Evolutionary conservation across 768 basidiomycete genomes (phyloP).

Genomic region (Pisolithus tinctorius): DNA sequence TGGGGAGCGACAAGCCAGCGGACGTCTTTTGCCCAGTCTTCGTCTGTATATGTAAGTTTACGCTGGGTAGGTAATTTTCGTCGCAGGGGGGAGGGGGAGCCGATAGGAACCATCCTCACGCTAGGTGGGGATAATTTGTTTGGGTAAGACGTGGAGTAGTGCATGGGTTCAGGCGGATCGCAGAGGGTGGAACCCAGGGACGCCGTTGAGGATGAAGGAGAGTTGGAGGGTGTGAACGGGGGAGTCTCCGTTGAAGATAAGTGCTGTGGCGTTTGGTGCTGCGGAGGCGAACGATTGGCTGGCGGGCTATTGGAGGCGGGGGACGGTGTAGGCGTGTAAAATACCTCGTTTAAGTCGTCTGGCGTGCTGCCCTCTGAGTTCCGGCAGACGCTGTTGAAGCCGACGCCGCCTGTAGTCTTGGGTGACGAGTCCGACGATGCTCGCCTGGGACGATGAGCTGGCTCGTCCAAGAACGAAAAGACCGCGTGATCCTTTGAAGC

Average conservation of each 20-base stretch:
- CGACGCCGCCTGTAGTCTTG: not conserved
- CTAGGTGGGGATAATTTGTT: slow-evolving; percentile 15
- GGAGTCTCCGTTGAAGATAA: slow-evolving; percentile 11
- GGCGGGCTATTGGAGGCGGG: slow-evolving; percentile 42
- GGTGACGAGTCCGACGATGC: not conserved
- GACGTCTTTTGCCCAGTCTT: slow-evolving; percentile 65
- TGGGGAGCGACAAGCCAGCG: slow-evolving; percentile 50
- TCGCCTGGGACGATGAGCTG: not conserved
- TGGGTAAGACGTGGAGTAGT: slow-evolving; percentile 23
- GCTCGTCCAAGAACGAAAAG: slow-evolving; percentile 4
- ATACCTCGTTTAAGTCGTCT: slow-evolving; percentile 37
- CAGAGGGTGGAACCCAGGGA: slow-evolving; percentile 14
- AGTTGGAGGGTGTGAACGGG: slow-evolving; percentile 17
- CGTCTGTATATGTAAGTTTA: slow-evolving; percentile 38
- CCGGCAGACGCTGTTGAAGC: not conserved
- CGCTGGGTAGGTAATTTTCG: slow-evolving; percentile 13
- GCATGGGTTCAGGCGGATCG: slow-evolving; percentile 29
- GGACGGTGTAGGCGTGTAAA: slow-evolving; percentile 57
- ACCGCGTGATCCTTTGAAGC: not conserved
- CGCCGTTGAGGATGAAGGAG: slow-evolving; percentile 24
- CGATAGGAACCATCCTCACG: slow-evolving; percentile 14
- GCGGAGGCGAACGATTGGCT: slow-evolving; percentile 22
- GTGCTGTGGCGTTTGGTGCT: slow-evolving; percentile 12
- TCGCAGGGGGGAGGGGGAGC: slow-evolving; percentile 2
- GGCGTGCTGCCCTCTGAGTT: not conserved